Conservation (phyloP, 352 stramenopile genomes). For the Globisporangium alternatum region DNA sequence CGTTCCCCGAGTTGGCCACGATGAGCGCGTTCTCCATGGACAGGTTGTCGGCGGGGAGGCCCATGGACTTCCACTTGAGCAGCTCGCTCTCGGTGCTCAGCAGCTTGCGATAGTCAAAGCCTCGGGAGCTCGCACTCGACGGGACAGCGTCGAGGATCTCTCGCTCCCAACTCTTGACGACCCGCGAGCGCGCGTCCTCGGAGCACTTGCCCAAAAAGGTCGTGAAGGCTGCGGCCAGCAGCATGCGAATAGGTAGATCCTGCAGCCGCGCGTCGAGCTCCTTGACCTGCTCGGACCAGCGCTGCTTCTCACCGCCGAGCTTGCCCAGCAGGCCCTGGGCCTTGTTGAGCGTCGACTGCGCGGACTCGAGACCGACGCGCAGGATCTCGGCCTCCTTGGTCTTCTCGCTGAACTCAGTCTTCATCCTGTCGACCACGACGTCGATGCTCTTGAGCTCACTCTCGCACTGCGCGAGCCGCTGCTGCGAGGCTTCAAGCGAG, state of each 20-base stretch:
- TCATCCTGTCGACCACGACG: conserved; percentile 84
- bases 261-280: conserved; percentile 74
- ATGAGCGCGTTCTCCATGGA: conserved; percentile 95
- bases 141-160: conserved; percentile 44
- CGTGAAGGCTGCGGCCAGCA: conserved; percentile 91
- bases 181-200: conserved; percentile 77
- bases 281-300: conserved; percentile 90
- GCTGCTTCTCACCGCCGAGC: conserved; percentile 88
- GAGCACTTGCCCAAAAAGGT: conserved; percentile 92
- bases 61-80: conserved; percentile 92
- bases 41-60: conserved; percentile 89
- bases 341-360: conserved; percentile 90
- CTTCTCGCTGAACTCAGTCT: conserved; percentile 90
- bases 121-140: conserved; percentile 21
- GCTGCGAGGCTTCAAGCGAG: conserved; percentile 84
- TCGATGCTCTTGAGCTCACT: conserved; percentile 92
- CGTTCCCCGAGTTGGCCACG: conserved; percentile 65
- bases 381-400: conserved; percentile 93
- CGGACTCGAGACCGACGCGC: conserved; percentile 79
- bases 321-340: conserved; percentile 89
- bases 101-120: conserved; percentile 85
- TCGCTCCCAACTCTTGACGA: conserved; percentile 81
- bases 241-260: conserved; percentile 87
- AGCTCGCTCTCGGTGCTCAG: conserved; percentile 92
- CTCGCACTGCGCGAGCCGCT: conserved; percentile 88